Conservation (phyloP, 371 early-diverging fungal genomes). For the Nematocida sp. region DNA sequence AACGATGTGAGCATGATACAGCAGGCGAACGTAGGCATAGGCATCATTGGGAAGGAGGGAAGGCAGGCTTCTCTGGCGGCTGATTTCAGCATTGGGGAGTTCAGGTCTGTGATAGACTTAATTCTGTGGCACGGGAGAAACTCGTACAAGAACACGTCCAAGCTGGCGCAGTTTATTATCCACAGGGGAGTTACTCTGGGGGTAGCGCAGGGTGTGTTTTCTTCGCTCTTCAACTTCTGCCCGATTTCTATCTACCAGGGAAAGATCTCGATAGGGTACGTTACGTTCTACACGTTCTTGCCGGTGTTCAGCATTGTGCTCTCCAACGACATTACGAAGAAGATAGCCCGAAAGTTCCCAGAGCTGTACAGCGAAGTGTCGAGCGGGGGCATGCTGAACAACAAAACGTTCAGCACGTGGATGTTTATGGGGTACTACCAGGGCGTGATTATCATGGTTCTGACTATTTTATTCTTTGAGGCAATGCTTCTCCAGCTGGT, state of each 20-base stretch:
- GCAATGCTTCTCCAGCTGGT: conserved; percentile 86
- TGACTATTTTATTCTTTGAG: conserved; percentile 82
- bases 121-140: conserved; percentile 68
- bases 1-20: conserved; percentile 85
- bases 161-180: conserved; percentile 90
- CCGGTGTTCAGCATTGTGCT: conserved; percentile 88
- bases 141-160: conserved; percentile 84
- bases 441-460: conserved; percentile 81
- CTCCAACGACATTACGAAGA: conserved; percentile 79
- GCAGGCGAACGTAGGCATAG: conserved; percentile 84
- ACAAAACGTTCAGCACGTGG: conserved; percentile 85
- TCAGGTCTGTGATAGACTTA: conserved; percentile 69
- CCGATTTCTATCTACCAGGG: conserved; percentile 91
- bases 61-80: conserved; percentile 85
- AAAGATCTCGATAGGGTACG: conserved; percentile 72
- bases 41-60: conserved; percentile 89
- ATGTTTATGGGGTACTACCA: conserved; percentile 87
- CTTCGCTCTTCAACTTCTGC: conserved; percentile 87
- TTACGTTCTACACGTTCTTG: conserved; percentile 87
- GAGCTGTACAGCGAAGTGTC: conserved; percentile 91
- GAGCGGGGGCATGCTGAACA: conserved; percentile 78
- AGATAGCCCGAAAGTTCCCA: conserved; percentile 81
- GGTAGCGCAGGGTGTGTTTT: conserved; percentile 94
- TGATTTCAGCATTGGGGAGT: conserved; percentile 87
- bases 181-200: conserved; percentile 93